Percentiles rank a stretch among this genome's conserved stretches.
These are phyloP conservation scores for Aspergillus neotritici DNA, from an alignment of 2,329 filamentous ascomycete genomes.

Conservation along the genomic window DNA sequence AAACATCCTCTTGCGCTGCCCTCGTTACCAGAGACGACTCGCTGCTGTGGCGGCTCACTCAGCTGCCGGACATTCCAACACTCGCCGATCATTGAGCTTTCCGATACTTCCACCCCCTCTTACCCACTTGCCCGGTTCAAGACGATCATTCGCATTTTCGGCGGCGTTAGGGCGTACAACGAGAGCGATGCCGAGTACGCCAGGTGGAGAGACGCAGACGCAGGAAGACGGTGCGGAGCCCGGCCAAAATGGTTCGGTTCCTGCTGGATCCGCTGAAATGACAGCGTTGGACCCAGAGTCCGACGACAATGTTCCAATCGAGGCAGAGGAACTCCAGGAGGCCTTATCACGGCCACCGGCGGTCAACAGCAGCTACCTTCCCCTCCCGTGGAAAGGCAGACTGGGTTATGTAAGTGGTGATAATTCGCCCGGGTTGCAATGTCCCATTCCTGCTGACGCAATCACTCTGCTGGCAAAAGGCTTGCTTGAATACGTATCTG, in stretches of 20 bases:
- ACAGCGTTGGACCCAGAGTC: slow-evolving; percentile 47
- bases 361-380: slow-evolving; percentile 75
- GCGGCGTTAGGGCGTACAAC: background rate
- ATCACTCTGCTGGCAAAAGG: slow-evolving; percentile 44
- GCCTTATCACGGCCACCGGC: slow-evolving; percentile 62
- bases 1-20: slow-evolving; percentile 4
- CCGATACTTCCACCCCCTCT: slow-evolving; percentile 2
- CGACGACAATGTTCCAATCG: slow-evolving; percentile 47
- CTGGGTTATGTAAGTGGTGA: slow-evolving; percentile 72
- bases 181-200: no score
- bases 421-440: background rate
- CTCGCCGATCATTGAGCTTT: slow-evolving; percentile 9
- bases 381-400: slow-evolving; percentile 83
- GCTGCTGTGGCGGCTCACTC: no score
- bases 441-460: background rate
- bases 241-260: background rate
- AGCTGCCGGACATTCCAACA: slow-evolving; percentile 11
- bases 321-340: slow-evolving; percentile 54
- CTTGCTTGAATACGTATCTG: slow-evolving; percentile 88
- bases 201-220: no score
- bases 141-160: slow-evolving; percentile 1
- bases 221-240: background rate
- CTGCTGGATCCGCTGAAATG: slow-evolving; percentile 17
- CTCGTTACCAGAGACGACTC: background rate
- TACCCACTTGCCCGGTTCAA: slow-evolving; percentile 1